Evolutionary conservation across 2,329 filamentous ascomycete species (phyloP).

Genomic region (Conoideocrella luteorostrata): DNA sequence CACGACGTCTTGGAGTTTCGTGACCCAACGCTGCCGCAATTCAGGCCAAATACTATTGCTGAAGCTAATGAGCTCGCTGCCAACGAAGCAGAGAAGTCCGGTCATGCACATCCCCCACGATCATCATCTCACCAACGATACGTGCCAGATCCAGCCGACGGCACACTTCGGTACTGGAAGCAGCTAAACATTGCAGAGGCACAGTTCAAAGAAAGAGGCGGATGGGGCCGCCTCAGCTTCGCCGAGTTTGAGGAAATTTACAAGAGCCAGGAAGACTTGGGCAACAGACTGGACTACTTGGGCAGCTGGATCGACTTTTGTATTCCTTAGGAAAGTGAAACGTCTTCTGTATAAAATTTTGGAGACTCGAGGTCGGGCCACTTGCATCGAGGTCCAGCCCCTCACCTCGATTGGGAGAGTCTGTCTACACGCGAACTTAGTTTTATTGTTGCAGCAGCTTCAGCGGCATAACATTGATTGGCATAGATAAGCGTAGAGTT

Average conservation of each 20-base stretch:
- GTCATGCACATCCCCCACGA: not conserved
- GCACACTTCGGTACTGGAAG: conserved; percentile 42
- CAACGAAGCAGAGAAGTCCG: too few species aligned
- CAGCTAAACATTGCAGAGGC: conserved; percentile 58
- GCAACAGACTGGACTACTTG: conserved; percentile 68
- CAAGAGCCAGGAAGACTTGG: conserved; percentile 55
- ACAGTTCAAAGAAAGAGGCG: conserved; percentile 65
- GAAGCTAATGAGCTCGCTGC: too few species aligned
- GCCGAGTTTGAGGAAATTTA: conserved; percentile 75
- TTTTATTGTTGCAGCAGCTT: too few species aligned
- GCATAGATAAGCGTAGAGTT: too few species aligned
- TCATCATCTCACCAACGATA: not conserved
- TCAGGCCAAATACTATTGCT: conserved; percentile 48
- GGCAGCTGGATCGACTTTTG: conserved; percentile 87
- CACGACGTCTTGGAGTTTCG: conserved; percentile 22
- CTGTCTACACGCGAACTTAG: too few species aligned
- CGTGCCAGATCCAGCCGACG: conserved; percentile 17
- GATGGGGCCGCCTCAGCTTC: conserved; percentile 70
- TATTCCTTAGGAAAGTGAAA: conserved; percentile 42
- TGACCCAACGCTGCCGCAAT: conserved; percentile 64
- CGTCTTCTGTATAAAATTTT: not conserved
- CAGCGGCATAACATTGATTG: too few species aligned
- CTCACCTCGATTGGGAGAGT: too few species aligned
- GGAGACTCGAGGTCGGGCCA: too few species aligned
- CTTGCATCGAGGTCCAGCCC: too few species aligned